Percentiles rank a stretch among this genome's conserved stretches.
These are phyloP conservation scores for Hydnomerulius pinastri DNA, from an alignment of 768 basidiomycete genomes.

Conservation along the genomic window DNA sequence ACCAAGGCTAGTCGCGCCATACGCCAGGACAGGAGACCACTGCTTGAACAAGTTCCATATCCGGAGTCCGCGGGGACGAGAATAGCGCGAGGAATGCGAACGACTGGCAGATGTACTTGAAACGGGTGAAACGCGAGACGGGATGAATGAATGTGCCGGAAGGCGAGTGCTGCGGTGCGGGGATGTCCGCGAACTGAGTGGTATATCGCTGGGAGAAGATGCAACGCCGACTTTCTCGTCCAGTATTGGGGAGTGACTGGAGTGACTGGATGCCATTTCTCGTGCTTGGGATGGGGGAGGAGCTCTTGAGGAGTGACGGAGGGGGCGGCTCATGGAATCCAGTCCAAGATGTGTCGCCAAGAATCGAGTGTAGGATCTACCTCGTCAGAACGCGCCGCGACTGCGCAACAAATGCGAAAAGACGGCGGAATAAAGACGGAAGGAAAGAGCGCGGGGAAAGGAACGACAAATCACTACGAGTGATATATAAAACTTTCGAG, in stretches of 20 bases:
- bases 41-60: conserved; percentile 64
- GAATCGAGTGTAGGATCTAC: conserved; percentile 8
- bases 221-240: conserved; percentile 23
- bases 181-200: conserved; percentile 12
- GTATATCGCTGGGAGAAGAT: conserved; percentile 18
- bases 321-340: conserved; percentile 13
- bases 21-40: conserved; percentile 78
- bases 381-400: conserved; percentile 9
- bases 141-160: conserved; percentile 21
- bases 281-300: conserved; percentile 6
- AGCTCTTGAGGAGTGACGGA: conserved; percentile 19
- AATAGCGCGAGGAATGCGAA: conserved; percentile 33
- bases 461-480: neutral
- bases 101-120: conserved; percentile 15
- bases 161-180: conserved; percentile 16
- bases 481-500: neutral
- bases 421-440: neutral
- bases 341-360: conserved; percentile 6
- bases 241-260: conserved; percentile 14
- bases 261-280: neutral
- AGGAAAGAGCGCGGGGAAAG: neutral
- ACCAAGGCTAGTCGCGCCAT: conserved; percentile 72
- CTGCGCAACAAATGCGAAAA: neutral
- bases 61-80: conserved; percentile 50
- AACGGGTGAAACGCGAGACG: conserved; percentile 18